Evolutionary conservation across 345 rosid species (phyloP).

Genomic region (Corymbia maculata): DNA sequence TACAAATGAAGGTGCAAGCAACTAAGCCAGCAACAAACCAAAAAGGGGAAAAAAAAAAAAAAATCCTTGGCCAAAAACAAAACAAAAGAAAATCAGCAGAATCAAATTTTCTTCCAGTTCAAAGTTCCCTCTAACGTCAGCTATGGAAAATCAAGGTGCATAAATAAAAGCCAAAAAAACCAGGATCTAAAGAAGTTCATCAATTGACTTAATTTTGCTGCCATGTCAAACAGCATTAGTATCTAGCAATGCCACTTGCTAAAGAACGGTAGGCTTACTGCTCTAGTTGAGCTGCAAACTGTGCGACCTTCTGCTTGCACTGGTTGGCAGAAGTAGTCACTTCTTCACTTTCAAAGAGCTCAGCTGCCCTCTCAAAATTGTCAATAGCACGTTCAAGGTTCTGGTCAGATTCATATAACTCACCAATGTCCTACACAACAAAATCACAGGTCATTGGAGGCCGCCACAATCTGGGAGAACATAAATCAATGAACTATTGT

Average conservation of each 20-base stretch:
- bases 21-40: not conserved
- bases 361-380: constrained; percentile 76
- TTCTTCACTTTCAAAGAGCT: constrained; percentile 74
- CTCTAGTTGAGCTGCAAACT: constrained; percentile 84
- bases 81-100: not conserved
- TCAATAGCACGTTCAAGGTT: constrained; percentile 51
- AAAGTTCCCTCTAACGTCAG: not conserved
- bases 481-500: not conserved
- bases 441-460: not conserved
- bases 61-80: not conserved
- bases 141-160: not conserved
- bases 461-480: not conserved
- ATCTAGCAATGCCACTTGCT: not conserved
- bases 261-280: constrained; percentile 43
- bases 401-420: constrained; percentile 59
- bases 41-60: not conserved
- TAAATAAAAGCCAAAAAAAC: not conserved
- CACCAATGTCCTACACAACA: constrained; percentile 70
- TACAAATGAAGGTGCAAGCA: not conserved
- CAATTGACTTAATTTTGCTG: not conserved
- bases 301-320: constrained; percentile 96
- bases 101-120: not conserved
- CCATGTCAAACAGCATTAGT: not conserved
- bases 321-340: constrained; percentile 92
- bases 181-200: not conserved